phyloP scores from a whole-genome alignment of 2,329 filamentous ascomycete species.

The Dissoconium aciculare region DNA sequence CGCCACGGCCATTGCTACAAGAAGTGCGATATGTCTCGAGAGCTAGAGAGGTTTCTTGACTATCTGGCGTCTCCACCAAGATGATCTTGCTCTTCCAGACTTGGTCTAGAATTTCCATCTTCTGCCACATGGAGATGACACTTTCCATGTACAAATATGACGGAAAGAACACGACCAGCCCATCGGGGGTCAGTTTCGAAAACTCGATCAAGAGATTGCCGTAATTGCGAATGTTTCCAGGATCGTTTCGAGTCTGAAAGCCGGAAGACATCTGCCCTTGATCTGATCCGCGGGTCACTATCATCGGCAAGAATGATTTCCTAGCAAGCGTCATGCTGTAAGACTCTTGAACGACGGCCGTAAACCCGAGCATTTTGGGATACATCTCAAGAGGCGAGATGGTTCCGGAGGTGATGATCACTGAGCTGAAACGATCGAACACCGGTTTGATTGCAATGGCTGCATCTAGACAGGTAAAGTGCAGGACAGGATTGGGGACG shows the following conservation, averaged over 20 bases:
- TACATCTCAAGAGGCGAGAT: conserved; percentile 98
- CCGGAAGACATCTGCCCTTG: conserved; percentile 85
- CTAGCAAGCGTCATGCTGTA: conserved; percentile 93
- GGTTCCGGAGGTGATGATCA: conserved; percentile 96
- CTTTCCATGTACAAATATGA: conserved; percentile 99
- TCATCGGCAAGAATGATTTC: conserved; percentile 93
- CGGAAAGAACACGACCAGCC: conserved; percentile 98
- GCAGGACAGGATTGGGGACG: conserved; percentile 89
- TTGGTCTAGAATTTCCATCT: conserved; percentile 92
- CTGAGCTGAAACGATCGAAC: conserved; percentile 92
- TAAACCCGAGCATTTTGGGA: conserved; percentile 93
- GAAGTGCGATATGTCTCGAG: conserved; percentile 94
- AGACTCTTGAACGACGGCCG: conserved; percentile 85
- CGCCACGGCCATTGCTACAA: conserved; percentile 90
- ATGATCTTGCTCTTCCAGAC: conserved; percentile 99
- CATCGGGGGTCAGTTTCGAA: conserved; percentile 87
- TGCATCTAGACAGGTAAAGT: conserved; percentile 92
- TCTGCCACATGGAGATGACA: conserved; percentile 98
- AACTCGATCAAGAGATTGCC: conserved; percentile 89
- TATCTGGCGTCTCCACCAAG: conserved; percentile 91
- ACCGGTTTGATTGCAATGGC: conserved; percentile 97
- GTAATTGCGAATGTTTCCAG: conserved; percentile 92
- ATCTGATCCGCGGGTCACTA: conserved; percentile 87
- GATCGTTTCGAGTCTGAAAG: conserved; percentile 91
- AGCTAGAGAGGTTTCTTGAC: conserved; percentile 88